Evolutionary conservation across 208 protist genomes (phyloP), one percentile per base, ranked within the genome.

Genomic region (Trypanosoma platydactyli): DNA sequence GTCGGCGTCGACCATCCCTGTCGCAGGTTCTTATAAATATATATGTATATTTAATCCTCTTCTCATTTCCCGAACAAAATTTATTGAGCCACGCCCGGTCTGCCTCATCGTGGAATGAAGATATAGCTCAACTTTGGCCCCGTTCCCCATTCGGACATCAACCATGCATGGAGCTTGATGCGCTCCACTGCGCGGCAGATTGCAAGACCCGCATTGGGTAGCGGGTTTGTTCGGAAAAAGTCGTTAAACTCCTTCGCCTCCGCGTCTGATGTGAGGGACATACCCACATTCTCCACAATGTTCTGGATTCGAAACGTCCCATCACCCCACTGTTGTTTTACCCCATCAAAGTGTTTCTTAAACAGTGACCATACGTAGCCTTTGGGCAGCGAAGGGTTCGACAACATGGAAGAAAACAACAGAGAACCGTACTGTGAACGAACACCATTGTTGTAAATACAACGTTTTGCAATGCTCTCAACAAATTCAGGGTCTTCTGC

Each of bases 271-370:
- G 59, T 69, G 25, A 96, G 79, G 12, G 88, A 81, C 13, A 59
- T 76, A 59, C 72, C 82, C 25, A 94, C 80, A 51, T 20, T 76
- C 5, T 49, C 64, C 25, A 92, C 91, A 68, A 96, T 96, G 42
- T 57, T 73, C 66, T 94, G 87, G 53, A 96, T 96, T 50, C 88
- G 88, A 71, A 96, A 96, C 68, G 92, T 87, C 20, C 91, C 91
- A 30, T 79, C 77, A 35, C 91, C 91, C 91, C 91, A 96, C 76
- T 92, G 87, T 65, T 70, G 65, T n/a, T 89, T 69, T 20, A 96
- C 72, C n/a, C 69, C 76, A 0, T 73, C 53, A 61, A 92, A 94
- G 68, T 91, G 75, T 15, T 69, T 66, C 63, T 84, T 76, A 59
- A 96, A 96, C 35, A 85, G 80, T 15, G 72, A 62, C 88, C 91